Percentiles rank a stretch among this genome's conserved stretches.
These are phyloP conservation scores for Penicillium crystallinum DNA, from an alignment of 495 filamentous ascomycete genomes.

Conservation along the genomic window DNA sequence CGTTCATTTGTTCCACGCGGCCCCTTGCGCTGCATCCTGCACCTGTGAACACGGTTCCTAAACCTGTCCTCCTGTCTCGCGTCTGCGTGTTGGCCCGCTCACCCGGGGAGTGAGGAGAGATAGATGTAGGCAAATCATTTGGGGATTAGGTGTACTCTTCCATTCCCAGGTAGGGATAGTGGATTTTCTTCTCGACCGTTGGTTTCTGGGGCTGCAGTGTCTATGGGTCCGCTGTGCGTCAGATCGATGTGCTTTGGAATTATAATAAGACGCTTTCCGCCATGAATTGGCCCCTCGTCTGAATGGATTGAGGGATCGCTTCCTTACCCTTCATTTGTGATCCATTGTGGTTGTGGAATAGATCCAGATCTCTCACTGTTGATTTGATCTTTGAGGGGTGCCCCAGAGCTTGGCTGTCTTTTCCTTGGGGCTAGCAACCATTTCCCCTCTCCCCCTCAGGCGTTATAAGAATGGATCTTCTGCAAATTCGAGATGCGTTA, in stretches of 20 bases:
- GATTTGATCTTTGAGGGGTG: neutral
- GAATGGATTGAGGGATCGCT: neutral
- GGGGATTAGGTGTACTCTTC: neutral
- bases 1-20: slow-evolving; percentile 9
- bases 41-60: slow-evolving; percentile 11
- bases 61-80: slow-evolving; percentile 16
- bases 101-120: slow-evolving; percentile 22
- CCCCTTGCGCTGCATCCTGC: slow-evolving; percentile 22
- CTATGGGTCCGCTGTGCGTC: slow-evolving; percentile 5
- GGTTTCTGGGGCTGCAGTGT: slow-evolving; percentile 11
- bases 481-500: slow-evolving; percentile 11
- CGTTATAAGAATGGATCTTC: slow-evolving; percentile 13
- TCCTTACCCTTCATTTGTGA: slow-evolving; percentile 4
- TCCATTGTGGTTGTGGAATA: neutral
- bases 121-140: slow-evolving; percentile 20
- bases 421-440: too few species aligned
- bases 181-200: slow-evolving; percentile 16
- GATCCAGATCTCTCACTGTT: neutral
- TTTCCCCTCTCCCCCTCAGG: too few species aligned
- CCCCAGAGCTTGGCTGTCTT: neutral
- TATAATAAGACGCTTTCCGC: slow-evolving; percentile 4
- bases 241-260: neutral
- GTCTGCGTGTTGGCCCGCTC: slow-evolving; percentile 10
- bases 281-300: neutral
- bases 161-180: slow-evolving; percentile 14